Conservation (phyloP, 805 yeast species). For the Wickerhamiella cacticola region DNA sequence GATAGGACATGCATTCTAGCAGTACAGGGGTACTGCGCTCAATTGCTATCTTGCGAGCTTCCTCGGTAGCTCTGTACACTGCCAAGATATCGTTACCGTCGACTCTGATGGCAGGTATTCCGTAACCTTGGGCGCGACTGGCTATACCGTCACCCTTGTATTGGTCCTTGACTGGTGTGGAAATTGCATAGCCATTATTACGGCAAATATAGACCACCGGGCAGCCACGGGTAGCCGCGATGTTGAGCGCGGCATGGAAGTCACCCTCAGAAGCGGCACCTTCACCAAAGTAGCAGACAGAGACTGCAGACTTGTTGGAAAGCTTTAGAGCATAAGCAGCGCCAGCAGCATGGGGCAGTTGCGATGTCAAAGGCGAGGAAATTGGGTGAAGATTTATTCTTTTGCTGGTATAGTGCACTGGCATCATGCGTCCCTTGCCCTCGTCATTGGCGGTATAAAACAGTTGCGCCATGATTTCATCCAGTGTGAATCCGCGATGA, state of each 20-base stretch:
- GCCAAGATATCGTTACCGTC: slow-evolving; percentile 29
- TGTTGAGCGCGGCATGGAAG: slow-evolving; percentile 30
- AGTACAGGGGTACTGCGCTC: slow-evolving; percentile 24
- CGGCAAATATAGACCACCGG: slow-evolving; percentile 29
- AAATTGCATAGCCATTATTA: slow-evolving; percentile 30
- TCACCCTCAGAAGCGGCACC: slow-evolving; percentile 32
- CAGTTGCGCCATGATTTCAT: slow-evolving; percentile 27
- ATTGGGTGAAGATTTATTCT: slow-evolving; percentile 28
- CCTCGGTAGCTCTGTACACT: slow-evolving; percentile 23
- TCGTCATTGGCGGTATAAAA: slow-evolving; percentile 25
- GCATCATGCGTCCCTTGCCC: slow-evolving; percentile 28
- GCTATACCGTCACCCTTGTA: slow-evolving; percentile 31
- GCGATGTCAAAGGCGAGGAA: slow-evolving; percentile 29
- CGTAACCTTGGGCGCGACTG: slow-evolving; percentile 28
- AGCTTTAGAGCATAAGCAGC: slow-evolving; percentile 30
- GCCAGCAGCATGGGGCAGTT: slow-evolving; percentile 30
- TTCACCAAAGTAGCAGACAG: slow-evolving; percentile 29
- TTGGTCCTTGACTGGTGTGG: slow-evolving; percentile 28
- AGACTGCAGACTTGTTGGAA: slow-evolving; percentile 21
- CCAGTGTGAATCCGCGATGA: slow-evolving; percentile 26
- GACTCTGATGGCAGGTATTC: slow-evolving; percentile 29
- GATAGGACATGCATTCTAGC: slow-evolving; percentile 30
- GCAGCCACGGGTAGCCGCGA: slow-evolving; percentile 29
- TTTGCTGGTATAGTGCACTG: slow-evolving; percentile 26
- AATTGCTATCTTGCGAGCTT: slow-evolving; percentile 24